These are phyloP conservation scores for Kwoniella sp. DNA, from an alignment of 768 basidiomycete genomes.

Conservation along the genomic window DNA sequence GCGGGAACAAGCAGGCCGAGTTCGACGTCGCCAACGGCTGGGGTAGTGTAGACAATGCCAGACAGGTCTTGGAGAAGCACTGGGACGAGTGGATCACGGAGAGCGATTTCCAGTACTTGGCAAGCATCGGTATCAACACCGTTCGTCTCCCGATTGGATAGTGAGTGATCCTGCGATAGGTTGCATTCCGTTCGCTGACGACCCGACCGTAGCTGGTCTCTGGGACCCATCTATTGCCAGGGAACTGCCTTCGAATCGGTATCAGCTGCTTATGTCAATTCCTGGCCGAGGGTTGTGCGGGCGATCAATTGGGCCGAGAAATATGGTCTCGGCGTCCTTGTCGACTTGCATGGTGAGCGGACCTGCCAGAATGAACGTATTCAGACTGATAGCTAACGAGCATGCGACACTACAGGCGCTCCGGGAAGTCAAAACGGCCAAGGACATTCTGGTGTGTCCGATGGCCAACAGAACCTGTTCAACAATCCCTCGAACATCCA, in stretches of 20 bases:
- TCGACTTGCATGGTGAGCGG: conserved; percentile 40
- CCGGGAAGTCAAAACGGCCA: conserved; percentile 24
- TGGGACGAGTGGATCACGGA: conserved; percentile 49
- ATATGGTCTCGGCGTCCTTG: conserved; percentile 44
- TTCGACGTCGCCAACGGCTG: conserved; percentile 66
- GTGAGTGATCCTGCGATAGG: conserved; percentile 16
- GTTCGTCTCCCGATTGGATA: conserved; percentile 44
- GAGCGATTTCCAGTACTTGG: conserved; percentile 38
- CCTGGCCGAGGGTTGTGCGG: conserved; percentile 43
- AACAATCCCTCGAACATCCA: conserved; percentile 48
- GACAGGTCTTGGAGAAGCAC: conserved; percentile 36
- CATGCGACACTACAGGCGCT: conserved; percentile 9
- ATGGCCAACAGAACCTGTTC: conserved; percentile 51
- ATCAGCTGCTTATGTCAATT: conserved; percentile 36
- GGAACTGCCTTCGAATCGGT: conserved; percentile 41
- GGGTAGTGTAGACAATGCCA: conserved; percentile 41
- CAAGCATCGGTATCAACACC: conserved; percentile 45
- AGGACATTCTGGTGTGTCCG: conserved; percentile 39
- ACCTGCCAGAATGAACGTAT: too few relatives aligned
- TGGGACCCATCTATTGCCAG: conserved; percentile 37
- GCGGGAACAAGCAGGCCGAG: conserved; percentile 57
- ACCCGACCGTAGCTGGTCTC: conserved; percentile 26
- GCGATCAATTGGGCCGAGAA: conserved; percentile 47
- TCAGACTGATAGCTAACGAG: too few relatives aligned
- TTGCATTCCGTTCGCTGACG: neutral